Conservation (phyloP, 495 filamentous ascomycete genomes). For the Neurospora sp. region DNA sequence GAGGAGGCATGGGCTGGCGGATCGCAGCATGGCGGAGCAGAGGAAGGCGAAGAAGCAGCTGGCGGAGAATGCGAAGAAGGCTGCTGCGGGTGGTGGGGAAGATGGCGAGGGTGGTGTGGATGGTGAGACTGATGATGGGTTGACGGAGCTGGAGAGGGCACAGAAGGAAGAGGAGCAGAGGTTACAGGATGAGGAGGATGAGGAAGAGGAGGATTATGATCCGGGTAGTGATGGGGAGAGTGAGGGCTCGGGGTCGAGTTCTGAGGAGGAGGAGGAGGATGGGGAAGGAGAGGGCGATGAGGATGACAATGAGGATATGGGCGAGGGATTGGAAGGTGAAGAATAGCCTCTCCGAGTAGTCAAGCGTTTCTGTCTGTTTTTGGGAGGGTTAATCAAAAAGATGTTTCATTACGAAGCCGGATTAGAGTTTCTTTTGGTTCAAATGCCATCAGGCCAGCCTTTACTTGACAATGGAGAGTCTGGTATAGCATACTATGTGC, state of each 20-base stretch:
- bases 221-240: constrained; percentile 67
- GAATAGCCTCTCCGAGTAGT: neutral
- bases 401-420: neutral
- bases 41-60: constrained; percentile 63
- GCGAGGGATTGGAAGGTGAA: constrained; percentile 17
- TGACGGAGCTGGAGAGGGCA: constrained; percentile 49
- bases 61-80: constrained; percentile 32
- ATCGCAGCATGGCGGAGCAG: constrained; percentile 83
- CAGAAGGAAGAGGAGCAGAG: constrained; percentile 34
- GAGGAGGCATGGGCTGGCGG: constrained; percentile 69
- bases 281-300: constrained; percentile 39
- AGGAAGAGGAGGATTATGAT: constrained; percentile 84
- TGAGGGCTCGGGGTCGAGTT: constrained; percentile 52
- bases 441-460: neutral
- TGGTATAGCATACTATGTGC: neutral
- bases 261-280: constrained; percentile 40
- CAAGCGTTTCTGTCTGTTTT: neutral
- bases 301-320: constrained; percentile 39
- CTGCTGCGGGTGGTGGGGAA: constrained; percentile 37
- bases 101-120: constrained; percentile 39
- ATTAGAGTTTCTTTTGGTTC: neutral
- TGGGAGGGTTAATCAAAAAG: neutral
- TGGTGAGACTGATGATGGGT: constrained; percentile 52
- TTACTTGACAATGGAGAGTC: neutral
- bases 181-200: constrained; percentile 62